Percentiles rank a stretch among this genome's conserved stretches.
phyloP scores from a whole-genome alignment of 192 early-diverging fungal species.

The Chytriomyces hyalinus region DNA sequence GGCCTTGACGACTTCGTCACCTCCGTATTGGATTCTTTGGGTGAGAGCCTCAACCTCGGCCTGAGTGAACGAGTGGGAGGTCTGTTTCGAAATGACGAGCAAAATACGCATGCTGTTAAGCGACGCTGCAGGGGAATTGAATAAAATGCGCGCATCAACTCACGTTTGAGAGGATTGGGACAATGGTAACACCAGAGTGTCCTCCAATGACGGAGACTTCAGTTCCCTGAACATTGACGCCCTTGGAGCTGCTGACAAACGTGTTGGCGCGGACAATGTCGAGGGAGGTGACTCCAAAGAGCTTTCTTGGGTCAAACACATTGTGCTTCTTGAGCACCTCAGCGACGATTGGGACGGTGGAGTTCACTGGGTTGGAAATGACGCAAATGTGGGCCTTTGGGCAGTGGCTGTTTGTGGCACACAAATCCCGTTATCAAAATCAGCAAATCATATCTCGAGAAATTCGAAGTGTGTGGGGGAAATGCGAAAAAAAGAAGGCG shows the following conservation, averaged over 20 bases:
- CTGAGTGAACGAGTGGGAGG: constrained; percentile 57
- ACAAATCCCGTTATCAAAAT: no score
- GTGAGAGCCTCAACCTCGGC: constrained; percentile 59
- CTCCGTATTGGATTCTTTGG: constrained; percentile 70
- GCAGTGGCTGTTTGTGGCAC: constrained; percentile 48
- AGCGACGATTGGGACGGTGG: constrained; percentile 68
- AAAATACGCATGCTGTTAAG: background rate
- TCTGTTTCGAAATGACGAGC: constrained; percentile 21
- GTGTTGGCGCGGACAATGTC: constrained; percentile 68
- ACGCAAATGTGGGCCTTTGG: constrained; percentile 68
- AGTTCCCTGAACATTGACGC: constrained; percentile 47
- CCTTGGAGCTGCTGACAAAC: constrained; percentile 59
- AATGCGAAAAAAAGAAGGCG: background rate
- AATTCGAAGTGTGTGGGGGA: background rate
- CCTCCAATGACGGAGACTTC: constrained; percentile 65
- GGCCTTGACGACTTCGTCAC: constrained; percentile 74
- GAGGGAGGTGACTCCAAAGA: constrained; percentile 70
- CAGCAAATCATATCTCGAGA: no score
- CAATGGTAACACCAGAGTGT: constrained; percentile 72
- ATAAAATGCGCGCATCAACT: constrained; percentile 12
- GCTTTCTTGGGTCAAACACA: constrained; percentile 64
- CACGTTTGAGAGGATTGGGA: constrained; percentile 64
- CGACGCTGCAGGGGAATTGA: background rate
- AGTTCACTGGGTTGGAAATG: constrained; percentile 75
- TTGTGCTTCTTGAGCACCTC: constrained; percentile 65